These are phyloP conservation scores for Paxillus ammoniavirescens DNA, from an alignment of 768 basidiomycete genomes.

Conservation along the genomic window DNA sequence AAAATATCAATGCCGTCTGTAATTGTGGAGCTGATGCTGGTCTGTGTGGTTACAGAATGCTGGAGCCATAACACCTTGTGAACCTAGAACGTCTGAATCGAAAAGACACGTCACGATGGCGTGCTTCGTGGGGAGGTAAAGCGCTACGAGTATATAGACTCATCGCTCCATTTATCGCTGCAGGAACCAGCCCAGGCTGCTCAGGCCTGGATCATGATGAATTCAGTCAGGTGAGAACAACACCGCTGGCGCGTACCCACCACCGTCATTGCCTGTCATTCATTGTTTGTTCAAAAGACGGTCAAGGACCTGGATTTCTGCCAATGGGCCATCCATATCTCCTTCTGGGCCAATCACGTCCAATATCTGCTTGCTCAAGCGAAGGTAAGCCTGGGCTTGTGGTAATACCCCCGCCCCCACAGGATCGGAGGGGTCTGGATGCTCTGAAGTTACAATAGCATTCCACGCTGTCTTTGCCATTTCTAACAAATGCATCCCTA, in stretches of 20 bases:
- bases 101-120: too few species aligned
- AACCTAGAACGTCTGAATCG: neutral
- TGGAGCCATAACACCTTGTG: neutral
- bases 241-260: neutral
- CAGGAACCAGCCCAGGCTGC: too few species aligned
- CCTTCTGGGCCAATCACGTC: constrained; percentile 58
- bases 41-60: neutral
- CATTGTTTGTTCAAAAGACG: constrained; percentile 32
- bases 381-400: constrained; percentile 37
- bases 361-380: constrained; percentile 41
- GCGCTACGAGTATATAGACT: neutral
- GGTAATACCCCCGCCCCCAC: constrained; percentile 23
- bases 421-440: constrained; percentile 2
- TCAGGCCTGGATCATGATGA: neutral
- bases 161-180: too few species aligned
- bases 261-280: neutral
- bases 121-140: neutral
- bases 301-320: constrained; percentile 49
- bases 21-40: too few species aligned
- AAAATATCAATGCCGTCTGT: too few species aligned
- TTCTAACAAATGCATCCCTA: constrained; percentile 76
- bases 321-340: constrained; percentile 57
- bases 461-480: constrained; percentile 81
- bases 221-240: too few species aligned
- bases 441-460: constrained; percentile 38